Base-by-base conservation (phyloP, 495 filamentous ascomycete genomes). In the Xylaria sp. region DNA sequence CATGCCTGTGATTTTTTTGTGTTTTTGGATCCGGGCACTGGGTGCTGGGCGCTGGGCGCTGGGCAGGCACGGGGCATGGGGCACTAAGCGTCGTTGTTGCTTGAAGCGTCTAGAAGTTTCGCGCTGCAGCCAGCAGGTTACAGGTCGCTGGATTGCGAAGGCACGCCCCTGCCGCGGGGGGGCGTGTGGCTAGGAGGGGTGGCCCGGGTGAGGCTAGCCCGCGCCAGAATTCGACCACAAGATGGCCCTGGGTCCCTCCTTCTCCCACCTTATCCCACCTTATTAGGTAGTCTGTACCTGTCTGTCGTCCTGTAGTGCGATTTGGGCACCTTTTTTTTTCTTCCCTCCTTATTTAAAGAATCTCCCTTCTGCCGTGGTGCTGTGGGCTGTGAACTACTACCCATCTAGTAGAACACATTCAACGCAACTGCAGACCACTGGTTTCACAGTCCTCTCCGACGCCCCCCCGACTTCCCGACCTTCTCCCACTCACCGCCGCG, bases 281-380 rank as follows among this genome's bases (percentile, higher is more conserved):
- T 53, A 50, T 67, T 67, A 67, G 48, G 64, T 67, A 75, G 71
- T 77, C 67, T 24, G 66, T 67, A 52, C 66, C 67, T n/a, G n/a
- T n/a, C n/a, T n/a, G n/a, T n/a, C n/a, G n/a, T n/a, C n/a, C n/a
- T 65, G 71, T 68, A 70, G 71, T 74, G 75, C 69, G 68, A 75
- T 75, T 74, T 77, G 76, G 76, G 76, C 76, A 78, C 73, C 74
- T 72, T 74, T 77, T 78, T 66, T 64, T 72, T 37, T 44, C n/a
- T n/a, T 29, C 26, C 8, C 15, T 17, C 31, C 48, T 11, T 59
- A 62, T 66, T 61, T 63, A 63, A 61, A 67, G 64, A 55, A 41
- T 67, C 64, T 15, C 33, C 37, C 5, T 40, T 52, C 62, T 21
- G 58, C 24, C 52, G n/a, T 55, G 59, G 24, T 65, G 69, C 61